Percentiles rank a stretch among this genome's conserved stretches.
These are phyloP conservation scores for Rosa hybrid DNA, from an alignment of 331 rosid genomes.

Conservation along the genomic window DNA sequence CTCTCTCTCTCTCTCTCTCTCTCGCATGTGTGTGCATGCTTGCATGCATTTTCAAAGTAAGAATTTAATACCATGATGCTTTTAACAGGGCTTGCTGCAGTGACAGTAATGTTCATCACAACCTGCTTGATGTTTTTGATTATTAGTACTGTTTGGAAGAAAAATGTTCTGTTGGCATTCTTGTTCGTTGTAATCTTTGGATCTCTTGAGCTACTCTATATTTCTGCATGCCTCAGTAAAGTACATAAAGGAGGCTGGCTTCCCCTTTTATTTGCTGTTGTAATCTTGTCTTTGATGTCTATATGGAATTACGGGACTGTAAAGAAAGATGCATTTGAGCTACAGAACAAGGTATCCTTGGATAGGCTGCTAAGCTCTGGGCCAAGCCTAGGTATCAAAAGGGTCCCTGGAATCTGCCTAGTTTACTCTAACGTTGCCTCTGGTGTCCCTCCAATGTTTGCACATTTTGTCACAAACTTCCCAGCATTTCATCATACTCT, in stretches of 20 bases:
- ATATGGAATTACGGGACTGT: conserved; percentile 40
- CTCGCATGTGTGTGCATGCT: too few species aligned
- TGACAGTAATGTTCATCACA: conserved; percentile 39
- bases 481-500: conserved; percentile 43
- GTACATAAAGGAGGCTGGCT: conserved; percentile 41
- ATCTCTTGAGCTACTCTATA: conserved; percentile 34
- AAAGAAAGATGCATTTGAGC: conserved; percentile 33
- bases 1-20: neutral
- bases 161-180: conserved; percentile 15
- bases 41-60: neutral
- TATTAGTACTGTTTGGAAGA: conserved; percentile 34
- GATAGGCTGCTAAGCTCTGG: conserved; percentile 26
- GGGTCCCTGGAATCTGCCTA: conserved; percentile 41
- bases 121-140: conserved; percentile 45
- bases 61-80: conserved; percentile 6
- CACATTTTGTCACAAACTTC: conserved; percentile 38
- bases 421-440: conserved; percentile 27
- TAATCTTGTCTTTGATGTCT: conserved; percentile 30
- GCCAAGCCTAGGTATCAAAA: conserved; percentile 28
- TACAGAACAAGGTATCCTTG: conserved; percentile 34
- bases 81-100: conserved; percentile 41
- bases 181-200: conserved; percentile 32
- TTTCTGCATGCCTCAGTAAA: conserved; percentile 39
- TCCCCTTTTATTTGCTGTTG: conserved; percentile 20
- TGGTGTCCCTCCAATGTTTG: conserved; percentile 38